A percentile compares a stretch with the other conserved stretches of the same genome.
These are phyloP conservation scores for Grammothele lineata DNA, from an alignment of 768 basidiomycete genomes.

Conservation along the genomic window DNA sequence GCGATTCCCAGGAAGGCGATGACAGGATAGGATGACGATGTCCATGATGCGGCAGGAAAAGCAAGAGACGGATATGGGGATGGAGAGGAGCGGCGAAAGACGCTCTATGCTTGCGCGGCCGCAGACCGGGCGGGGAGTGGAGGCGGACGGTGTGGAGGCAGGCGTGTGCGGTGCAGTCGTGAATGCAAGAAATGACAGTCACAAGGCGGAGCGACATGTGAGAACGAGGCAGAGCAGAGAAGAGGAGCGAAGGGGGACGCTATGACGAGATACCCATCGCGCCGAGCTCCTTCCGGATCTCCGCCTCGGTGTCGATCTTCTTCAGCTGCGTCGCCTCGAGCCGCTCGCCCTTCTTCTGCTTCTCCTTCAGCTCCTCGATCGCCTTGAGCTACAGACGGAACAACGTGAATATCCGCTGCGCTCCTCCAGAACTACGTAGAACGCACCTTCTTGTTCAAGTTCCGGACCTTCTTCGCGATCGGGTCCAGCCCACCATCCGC, in stretches of 20 bases:
- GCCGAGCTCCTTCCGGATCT: slow-evolving; percentile 77
- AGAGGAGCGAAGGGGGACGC: neutral
- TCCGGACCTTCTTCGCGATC: slow-evolving; percentile 87
- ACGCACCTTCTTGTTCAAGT: slow-evolving; percentile 85
- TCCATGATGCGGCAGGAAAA: too few relatives aligned
- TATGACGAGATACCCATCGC: slow-evolving; percentile 25
- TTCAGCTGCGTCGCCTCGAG: slow-evolving; percentile 93
- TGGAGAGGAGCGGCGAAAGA: too few relatives aligned
- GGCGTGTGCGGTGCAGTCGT: neutral
- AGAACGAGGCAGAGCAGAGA: too few relatives aligned
- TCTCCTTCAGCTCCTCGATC: slow-evolving; percentile 97
- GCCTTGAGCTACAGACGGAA: slow-evolving; percentile 77
- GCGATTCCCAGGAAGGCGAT: too few relatives aligned
- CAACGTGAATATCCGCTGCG: neutral
- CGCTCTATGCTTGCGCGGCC: too few relatives aligned
- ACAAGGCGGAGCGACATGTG: neutral
- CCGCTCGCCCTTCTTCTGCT: slow-evolving; percentile 82
- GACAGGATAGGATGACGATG: too few relatives aligned
- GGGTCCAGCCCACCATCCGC: slow-evolving; percentile 65
- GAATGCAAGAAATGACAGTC: neutral
- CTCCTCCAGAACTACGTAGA: neutral
- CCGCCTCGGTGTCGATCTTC: slow-evolving; percentile 92
- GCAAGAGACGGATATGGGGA: too few relatives aligned
- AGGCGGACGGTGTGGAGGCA: too few relatives aligned
- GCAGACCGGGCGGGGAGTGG: too few relatives aligned